These are phyloP conservation scores for Craterostigma plantagineum DNA, from an alignment of 257 asterid genomes.

Conservation along the genomic window DNA sequence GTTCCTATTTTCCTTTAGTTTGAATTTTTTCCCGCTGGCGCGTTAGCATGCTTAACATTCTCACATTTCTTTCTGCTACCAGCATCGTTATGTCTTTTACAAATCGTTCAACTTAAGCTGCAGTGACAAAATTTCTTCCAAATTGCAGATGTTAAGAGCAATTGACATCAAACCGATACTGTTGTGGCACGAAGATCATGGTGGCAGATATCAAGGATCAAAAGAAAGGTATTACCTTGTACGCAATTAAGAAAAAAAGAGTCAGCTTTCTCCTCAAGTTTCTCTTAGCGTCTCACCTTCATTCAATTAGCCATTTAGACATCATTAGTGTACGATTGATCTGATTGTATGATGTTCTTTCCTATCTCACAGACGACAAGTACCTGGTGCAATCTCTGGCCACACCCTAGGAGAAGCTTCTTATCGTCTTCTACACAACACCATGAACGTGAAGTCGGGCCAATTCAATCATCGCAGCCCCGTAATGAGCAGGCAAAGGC, in stretches of 20 bases:
- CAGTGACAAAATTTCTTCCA: not conserved
- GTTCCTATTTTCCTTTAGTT: too few species aligned
- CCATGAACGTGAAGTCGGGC: conserved; percentile 39
- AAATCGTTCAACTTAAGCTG: too few species aligned
- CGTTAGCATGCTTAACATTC: too few species aligned
- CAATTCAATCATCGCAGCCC: conserved; percentile 19
- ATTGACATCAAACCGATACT: conserved; percentile 64
- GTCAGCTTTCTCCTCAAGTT: not conserved
- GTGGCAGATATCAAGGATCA: conserved; percentile 42
- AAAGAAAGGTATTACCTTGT: conserved; percentile 38
- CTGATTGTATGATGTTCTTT: not conserved
- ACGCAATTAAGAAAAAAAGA: not conserved
- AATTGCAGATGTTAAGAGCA: conserved; percentile 41
- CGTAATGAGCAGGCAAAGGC: conserved; percentile 21
- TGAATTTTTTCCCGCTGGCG: too few species aligned
- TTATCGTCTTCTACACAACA: conserved; percentile 60
- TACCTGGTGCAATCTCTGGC: conserved; percentile 75
- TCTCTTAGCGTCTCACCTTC: not conserved
- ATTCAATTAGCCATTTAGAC: not conserved
- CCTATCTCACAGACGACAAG: conserved; percentile 37
- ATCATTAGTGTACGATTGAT: not conserved
- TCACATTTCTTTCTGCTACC: too few species aligned
- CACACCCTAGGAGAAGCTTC: conserved; percentile 84
- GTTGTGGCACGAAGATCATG: conserved; percentile 83
- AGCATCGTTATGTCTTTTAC: too few species aligned